A percentile compares a stretch with the other conserved stretches of the same genome.
These are phyloP conservation scores for Apiospora hydei DNA, from an alignment of 2,329 filamentous ascomycete species.

Conservation along the genomic window DNA sequence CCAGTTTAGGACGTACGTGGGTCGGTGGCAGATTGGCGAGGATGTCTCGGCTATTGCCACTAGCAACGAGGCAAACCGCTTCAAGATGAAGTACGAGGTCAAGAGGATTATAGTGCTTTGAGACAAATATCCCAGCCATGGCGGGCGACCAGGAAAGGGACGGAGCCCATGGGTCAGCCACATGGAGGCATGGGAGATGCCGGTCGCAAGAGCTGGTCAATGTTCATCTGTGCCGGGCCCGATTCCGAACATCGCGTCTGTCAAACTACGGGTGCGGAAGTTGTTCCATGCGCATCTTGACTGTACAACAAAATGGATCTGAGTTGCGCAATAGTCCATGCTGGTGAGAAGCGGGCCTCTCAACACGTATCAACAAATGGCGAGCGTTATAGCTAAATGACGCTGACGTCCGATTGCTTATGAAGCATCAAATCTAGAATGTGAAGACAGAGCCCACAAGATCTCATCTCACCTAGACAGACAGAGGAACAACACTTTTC, in stretches of 20 bases:
- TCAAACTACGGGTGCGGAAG: too few relatives aligned
- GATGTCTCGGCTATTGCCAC: neutral
- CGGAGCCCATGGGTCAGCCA: neutral
- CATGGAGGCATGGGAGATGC: neutral
- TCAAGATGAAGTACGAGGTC: neutral
- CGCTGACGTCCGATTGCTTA: slow-evolving; percentile 1
- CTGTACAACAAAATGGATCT: neutral
- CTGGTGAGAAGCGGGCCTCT: slow-evolving; percentile 3
- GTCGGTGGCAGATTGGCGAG: slow-evolving; percentile 16
- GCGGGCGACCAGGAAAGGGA: neutral
- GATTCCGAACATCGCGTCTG: neutral
- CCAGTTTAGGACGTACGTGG: neutral
- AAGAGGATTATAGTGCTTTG: neutral
- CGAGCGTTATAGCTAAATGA: neutral
- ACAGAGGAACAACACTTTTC: neutral
- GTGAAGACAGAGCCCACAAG: neutral
- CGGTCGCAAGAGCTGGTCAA: neutral
- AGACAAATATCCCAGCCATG: neutral
- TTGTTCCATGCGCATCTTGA: too few relatives aligned
- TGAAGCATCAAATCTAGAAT: neutral
- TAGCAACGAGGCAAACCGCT: neutral
- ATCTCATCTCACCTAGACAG: neutral
- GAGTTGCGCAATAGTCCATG: neutral
- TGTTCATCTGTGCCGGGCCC: neutral
- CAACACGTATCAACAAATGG: neutral